phyloP scores from a whole-genome alignment of 345 rosid species.

The Aegle marmelos region DNA sequence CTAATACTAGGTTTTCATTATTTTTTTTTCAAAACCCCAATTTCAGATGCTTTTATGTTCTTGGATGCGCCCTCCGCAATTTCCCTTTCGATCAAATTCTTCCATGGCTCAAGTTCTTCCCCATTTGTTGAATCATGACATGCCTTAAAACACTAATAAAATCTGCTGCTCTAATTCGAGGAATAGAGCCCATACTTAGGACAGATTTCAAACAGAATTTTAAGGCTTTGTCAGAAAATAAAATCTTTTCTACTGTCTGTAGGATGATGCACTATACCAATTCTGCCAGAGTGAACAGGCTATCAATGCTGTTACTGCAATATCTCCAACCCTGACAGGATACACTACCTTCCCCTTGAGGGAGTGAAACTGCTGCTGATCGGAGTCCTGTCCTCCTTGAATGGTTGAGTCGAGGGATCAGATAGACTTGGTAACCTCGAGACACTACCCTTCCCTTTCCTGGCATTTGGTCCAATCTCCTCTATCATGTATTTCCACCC shows the following conservation, averaged over 20 bases:
- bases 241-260: neutral
- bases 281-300: neutral
- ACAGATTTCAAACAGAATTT: neutral
- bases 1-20: neutral
- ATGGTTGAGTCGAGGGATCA: conserved; percentile 81
- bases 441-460: conserved; percentile 89
- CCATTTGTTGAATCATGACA: neutral
- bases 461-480: conserved; percentile 94
- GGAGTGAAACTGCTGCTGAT: conserved; percentile 27
- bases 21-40: too few relatives aligned
- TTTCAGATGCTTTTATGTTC: too few relatives aligned
- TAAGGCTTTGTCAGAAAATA: neutral
- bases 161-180: neutral
- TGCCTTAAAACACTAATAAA: neutral
- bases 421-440: conserved; percentile 79
- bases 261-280: neutral
- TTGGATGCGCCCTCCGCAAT: too few relatives aligned
- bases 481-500: conserved; percentile 98
- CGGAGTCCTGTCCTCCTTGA: conserved; percentile 57
- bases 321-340: neutral
- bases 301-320: neutral
- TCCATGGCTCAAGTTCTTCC: neutral
- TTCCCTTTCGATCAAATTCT: too few relatives aligned
- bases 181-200: neutral
- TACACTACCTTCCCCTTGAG: conserved; percentile 38